Conservation (phyloP, 148 eudicot species). For the Cornus controversa region DNA sequence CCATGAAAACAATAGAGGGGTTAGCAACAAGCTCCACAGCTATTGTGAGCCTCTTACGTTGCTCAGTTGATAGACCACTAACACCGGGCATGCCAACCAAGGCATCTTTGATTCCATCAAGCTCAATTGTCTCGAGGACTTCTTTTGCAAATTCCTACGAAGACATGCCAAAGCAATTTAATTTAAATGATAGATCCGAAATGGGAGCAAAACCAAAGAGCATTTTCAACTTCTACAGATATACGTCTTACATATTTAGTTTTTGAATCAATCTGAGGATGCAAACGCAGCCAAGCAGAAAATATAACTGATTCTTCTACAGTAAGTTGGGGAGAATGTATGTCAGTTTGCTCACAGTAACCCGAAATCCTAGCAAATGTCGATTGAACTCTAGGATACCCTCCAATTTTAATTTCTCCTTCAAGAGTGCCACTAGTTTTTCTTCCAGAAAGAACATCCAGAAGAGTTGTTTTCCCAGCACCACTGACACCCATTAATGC, state of each 20-base stretch:
- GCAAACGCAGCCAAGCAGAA: constrained; percentile 92
- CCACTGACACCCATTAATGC: constrained; percentile 97
- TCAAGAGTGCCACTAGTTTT: constrained; percentile 72
- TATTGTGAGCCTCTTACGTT: constrained; percentile 78
- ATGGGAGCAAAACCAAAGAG: not conserved
- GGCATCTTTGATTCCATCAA: constrained; percentile 52
- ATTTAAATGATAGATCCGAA: not conserved
- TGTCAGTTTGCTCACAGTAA: constrained; percentile 88
- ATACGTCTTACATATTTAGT: constrained; percentile 53
- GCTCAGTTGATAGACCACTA: constrained; percentile 81
- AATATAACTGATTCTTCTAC: constrained; percentile 77
- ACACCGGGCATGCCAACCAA: constrained; percentile 74
- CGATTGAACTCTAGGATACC: constrained; percentile 71
- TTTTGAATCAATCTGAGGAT: constrained; percentile 55
- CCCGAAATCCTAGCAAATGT: constrained; percentile 89
- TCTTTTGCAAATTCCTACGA: constrained; percentile 71
- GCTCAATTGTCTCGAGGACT: constrained; percentile 78
- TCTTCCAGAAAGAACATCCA: no score
- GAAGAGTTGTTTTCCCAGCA: constrained; percentile 93
- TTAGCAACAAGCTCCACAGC: constrained; percentile 91
- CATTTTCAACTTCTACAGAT: not conserved
- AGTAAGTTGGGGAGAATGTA: constrained; percentile 88
- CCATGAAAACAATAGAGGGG: constrained; percentile 89
- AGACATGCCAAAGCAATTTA: not conserved
- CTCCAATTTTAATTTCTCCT: constrained; percentile 76